phyloP scores from a whole-genome alignment of 108 stramenopile species.

The Fragilariopsis cylindrus region DNA sequence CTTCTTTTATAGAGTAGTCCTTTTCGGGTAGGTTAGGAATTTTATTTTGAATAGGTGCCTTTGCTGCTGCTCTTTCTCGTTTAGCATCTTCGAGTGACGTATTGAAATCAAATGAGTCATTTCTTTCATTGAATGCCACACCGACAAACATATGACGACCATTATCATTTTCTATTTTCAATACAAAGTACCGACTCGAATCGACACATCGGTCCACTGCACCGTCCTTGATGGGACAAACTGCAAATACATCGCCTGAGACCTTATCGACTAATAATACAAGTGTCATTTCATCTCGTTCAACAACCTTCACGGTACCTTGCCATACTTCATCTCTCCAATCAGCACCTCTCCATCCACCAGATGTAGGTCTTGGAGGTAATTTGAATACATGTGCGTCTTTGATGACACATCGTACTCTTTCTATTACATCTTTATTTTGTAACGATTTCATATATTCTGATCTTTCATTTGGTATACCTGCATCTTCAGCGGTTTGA shows the following conservation, averaged over 20 bases:
- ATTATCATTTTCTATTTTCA: constrained; percentile 90
- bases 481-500: constrained; percentile 53
- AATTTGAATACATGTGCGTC: constrained; percentile 91
- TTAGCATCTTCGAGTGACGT: constrained; percentile 89
- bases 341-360: constrained; percentile 89
- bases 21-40: constrained; percentile 42
- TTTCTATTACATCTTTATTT: constrained; percentile 69
- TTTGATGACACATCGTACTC: constrained; percentile 68
- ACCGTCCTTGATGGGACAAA: constrained; percentile 81
- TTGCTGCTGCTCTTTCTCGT: constrained; percentile 74
- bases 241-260: constrained; percentile 82
- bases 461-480: constrained; percentile 61
- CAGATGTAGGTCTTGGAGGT: constrained; percentile 73
- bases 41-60: constrained; percentile 34
- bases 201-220: constrained; percentile 91
- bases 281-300: constrained; percentile 78
- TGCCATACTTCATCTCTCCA: constrained; percentile 92
- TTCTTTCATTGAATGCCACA: constrained; percentile 96
- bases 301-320: constrained; percentile 88
- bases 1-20: constrained; percentile 92
- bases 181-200: constrained; percentile 89
- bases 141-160: constrained; percentile 97
- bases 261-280: constrained; percentile 73
- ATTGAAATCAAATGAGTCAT: constrained; percentile 98
- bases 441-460: constrained; percentile 56